Evolutionary conservation across 345 rosid species (phyloP), one percentile per base, ranked within the genome.

Genomic region (Syzygium aqueum): DNA sequence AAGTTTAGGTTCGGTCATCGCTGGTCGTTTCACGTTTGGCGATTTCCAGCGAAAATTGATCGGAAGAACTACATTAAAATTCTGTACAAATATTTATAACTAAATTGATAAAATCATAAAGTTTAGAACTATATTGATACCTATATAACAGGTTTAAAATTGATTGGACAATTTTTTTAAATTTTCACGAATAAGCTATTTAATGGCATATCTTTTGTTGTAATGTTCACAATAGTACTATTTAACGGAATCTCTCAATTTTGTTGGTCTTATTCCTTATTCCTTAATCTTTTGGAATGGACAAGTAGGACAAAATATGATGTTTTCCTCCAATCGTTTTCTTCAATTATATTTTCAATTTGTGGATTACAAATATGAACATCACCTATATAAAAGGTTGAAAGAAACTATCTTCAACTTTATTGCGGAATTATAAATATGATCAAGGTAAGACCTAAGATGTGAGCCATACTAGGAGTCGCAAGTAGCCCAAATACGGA

Each of bases 1-100:
- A 56, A 22, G 12, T 56, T 33, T 33, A 9, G 22, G 13, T 17
- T 67, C 0, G 19, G 0, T 11, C 1, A 67, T 67, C 0, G 0
- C 21, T 2, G 11, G 12, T 2, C 6, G 37, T 67, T 4, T 4
- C 16, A 30, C 21, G 6, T 30, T 67, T 0, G 3, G 11, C 9
- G 21, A 30, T 67, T 67, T 33, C 4, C 0, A 0, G 4, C 0
- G 13, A 33, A 33, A 73, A 9, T 73, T 73, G 5, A 73, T 17
- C 0, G 11, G 1, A 56, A 23, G 13, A 56, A 56, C 8, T 11
- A 23, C 2, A 22, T 2, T 8, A 3, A 56, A 56, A 23, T 23
- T 56, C 25, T n/a, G 23, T 5, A 4, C 9, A 56, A 56, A 56
- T 0, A 5, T 56, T 56, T 56, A 19, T 3, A 7, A 37, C 2